A percentile compares a stretch with the other conserved stretches of the same genome.
These are phyloP conservation scores for Cardamine occulta DNA, from an alignment of 345 rosid genomes.

Conservation along the genomic window DNA sequence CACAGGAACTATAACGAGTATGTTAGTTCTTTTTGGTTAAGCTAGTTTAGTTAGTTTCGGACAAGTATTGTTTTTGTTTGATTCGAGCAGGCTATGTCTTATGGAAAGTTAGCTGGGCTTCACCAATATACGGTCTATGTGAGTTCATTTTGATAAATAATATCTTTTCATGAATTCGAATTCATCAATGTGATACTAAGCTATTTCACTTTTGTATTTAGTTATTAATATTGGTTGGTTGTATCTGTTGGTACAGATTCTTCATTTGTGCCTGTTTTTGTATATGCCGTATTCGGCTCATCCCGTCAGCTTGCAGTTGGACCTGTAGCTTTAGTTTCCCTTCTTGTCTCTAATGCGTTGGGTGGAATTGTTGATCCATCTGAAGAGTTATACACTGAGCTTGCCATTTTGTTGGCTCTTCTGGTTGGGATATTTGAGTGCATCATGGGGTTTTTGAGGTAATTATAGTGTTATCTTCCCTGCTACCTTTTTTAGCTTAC, in stretches of 20 bases:
- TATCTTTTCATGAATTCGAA: conserved; percentile 9
- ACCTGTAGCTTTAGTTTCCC: conserved; percentile 98
- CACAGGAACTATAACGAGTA: neutral
- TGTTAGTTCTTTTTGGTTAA: neutral
- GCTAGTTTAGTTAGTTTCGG: neutral
- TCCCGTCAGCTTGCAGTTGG: conserved; percentile 98
- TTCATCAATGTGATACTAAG: neutral
- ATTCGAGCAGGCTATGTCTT: conserved; percentile 90
- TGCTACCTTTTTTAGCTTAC: neutral
- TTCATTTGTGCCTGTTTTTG: conserved; percentile 87
- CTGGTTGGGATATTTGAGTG: conserved; percentile 92
- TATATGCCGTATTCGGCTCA: conserved; percentile 86
- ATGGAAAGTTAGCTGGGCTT: conserved; percentile 96
- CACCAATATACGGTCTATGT: conserved; percentile 92
- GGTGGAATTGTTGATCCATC: conserved; percentile 72
- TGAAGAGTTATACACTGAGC: conserved; percentile 82
- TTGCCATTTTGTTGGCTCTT: conserved; percentile 86
- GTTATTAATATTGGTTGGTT: neutral
- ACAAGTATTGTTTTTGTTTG: conserved; percentile 39
- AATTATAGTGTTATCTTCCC: conserved; percentile 1
- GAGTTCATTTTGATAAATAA: conserved; percentile 48
- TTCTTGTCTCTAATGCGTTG: conserved; percentile 88
- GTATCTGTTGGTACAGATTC: conserved; percentile 60
- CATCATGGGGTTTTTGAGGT: conserved; percentile 91
- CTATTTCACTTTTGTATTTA: neutral